Base-by-base conservation (phyloP, 2,329 filamentous ascomycete species). In the Botrytis aclada region DNA sequence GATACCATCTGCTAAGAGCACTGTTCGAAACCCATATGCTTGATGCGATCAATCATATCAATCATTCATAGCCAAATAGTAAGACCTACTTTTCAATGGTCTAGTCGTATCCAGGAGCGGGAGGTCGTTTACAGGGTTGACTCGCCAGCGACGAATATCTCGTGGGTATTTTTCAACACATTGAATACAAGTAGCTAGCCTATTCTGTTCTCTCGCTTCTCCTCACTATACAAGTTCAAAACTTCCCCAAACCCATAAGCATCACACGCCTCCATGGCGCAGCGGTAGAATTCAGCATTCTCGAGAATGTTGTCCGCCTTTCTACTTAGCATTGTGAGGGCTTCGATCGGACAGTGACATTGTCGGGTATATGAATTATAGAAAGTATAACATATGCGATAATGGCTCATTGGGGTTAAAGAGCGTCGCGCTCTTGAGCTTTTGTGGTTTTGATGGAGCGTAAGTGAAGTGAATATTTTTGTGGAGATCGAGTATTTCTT, bases 231-330 rank as follows among this genome's bases (percentile, higher is more conserved):
- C 56, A 41, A 54, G 3, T 34, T 34, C 16, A 29, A 20, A 39
- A 29, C n/a, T 0, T 2, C 22, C 22, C 9, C 45, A 39, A 66
- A 12, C 7, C 9, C 20, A 14, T 25, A 66, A 65, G 64, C 32
- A 66, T 45, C 64, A 51, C 45, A 66, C 64, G 64, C 9, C 32
- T 66, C 64, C 25, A 51, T 66, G 45, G 32, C 45, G 64, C 64
- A 18, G 63, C 43, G 12, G 63, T 65, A 66, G 22, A 66, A 51
- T 66, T 39, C 32, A 66, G 51, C 22, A 54, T 39, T 66, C 32
- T 29, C 45, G 63, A 54, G 32, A 66, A 39, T 20, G 14, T 39
- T 51, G 45, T 54, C 32, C 45, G 64, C n/a, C 10, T 64, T 64
- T 45, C 41, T 64, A 25, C 29, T 34, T 16, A 32, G 62, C 41